A percentile compares a stretch with the other conserved stretches of the same genome.
Evolutionary conservation across 352 stramenopile genomes (phyloP).

Genomic region (Phytophthora foliorum): DNA sequence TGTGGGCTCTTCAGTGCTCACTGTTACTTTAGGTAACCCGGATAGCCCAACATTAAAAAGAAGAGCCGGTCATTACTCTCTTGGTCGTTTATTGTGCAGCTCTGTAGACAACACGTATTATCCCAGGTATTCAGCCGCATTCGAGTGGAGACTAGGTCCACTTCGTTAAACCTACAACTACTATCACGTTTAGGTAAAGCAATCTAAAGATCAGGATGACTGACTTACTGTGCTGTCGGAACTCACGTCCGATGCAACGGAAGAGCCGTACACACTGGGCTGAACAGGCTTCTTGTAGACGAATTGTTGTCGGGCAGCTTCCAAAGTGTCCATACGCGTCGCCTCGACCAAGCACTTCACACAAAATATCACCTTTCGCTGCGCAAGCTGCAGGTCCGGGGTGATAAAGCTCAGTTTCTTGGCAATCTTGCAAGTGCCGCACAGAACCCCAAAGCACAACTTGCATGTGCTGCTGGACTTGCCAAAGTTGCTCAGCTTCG

Average conservation of each 20-base stretch:
- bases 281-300: slow-evolving; percentile 28
- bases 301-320: slow-evolving; percentile 31
- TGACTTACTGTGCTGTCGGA: slow-evolving; percentile 14
- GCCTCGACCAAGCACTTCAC: slow-evolving; percentile 34
- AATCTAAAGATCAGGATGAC: slow-evolving; percentile 10
- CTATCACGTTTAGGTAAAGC: neutral
- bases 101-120: no score
- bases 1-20: no score
- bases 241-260: slow-evolving; percentile 16
- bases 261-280: slow-evolving; percentile 24
- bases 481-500: slow-evolving; percentile 17
- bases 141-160: neutral
- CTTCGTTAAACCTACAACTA: neutral
- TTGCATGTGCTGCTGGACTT: slow-evolving; percentile 30
- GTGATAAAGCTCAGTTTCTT: slow-evolving; percentile 40
- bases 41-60: no score
- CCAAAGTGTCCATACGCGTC: slow-evolving; percentile 24
- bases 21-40: no score
- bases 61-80: no score
- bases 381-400: slow-evolving; percentile 20
- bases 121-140: no score
- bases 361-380: slow-evolving; percentile 44
- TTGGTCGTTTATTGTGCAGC: no score
- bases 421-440: slow-evolving; percentile 26
- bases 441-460: slow-evolving; percentile 32